These are phyloP conservation scores for Urtica urens DNA, from an alignment of 306 rosid species.

Conservation along the genomic window DNA sequence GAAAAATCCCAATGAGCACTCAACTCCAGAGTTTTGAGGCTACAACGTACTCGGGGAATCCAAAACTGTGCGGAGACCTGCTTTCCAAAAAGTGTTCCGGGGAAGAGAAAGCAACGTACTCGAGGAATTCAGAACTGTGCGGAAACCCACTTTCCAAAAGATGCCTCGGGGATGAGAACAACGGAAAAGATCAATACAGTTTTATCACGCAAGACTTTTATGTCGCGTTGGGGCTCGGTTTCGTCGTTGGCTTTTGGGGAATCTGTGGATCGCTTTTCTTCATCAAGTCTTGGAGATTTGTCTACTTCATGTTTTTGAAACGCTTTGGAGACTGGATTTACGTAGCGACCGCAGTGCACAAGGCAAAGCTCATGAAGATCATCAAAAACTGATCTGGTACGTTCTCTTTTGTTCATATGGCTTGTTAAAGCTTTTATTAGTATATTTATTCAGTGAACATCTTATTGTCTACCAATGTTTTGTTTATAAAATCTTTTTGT, in stretches of 20 bases:
- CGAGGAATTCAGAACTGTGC: neutral
- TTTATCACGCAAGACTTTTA: neutral
- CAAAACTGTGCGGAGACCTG: constrained; percentile 3
- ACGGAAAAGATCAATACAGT: neutral
- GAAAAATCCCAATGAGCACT: constrained; percentile 7
- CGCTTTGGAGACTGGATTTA: neutral
- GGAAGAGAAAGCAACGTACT: neutral
- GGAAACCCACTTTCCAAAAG: neutral
- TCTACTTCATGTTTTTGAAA: neutral
- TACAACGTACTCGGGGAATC: neutral
- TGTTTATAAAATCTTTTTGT: neutral
- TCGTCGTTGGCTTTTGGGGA: constrained; percentile 1
- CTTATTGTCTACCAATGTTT: neutral
- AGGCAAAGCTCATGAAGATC: neutral
- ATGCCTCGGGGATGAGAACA: too few species aligned
- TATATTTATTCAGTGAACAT: too few species aligned
- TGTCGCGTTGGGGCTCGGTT: neutral
- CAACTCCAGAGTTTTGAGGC: constrained; percentile 9
- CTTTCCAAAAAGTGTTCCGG: neutral
- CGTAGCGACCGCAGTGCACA: neutral
- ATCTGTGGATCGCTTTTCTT: neutral
- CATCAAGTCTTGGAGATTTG: constrained; percentile 1
- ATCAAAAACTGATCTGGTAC: neutral
- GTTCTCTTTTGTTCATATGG: too few species aligned
- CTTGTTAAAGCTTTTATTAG: neutral